These are phyloP conservation scores for Trichophyton verrucosum DNA, from an alignment of 2,329 filamentous ascomycete genomes.

Conservation along the genomic window DNA sequence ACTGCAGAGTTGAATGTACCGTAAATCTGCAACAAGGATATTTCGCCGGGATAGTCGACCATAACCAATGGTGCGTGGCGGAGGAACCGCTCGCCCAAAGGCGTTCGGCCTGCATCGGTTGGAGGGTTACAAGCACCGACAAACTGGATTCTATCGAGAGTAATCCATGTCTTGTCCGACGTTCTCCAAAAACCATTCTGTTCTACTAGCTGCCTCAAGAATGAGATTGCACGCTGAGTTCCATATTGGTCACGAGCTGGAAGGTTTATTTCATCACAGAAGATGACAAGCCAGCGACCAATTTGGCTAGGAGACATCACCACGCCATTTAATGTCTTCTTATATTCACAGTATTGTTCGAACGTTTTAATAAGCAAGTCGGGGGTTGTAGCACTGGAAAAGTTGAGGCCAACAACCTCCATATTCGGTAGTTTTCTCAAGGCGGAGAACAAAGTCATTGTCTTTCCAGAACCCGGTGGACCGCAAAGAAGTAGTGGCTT, in stretches of 20 bases:
- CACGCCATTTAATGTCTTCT: constrained; percentile 93
- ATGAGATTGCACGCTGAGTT: constrained; percentile 93
- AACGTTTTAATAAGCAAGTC: constrained; percentile 98
- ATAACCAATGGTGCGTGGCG: constrained; percentile 97
- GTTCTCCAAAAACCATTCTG: constrained; percentile 99
- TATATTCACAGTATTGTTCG: constrained; percentile 98
- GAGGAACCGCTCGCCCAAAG: constrained; percentile 84
- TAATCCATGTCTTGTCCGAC: constrained; percentile 95
- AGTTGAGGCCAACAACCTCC: constrained; percentile 98
- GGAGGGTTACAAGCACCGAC: constrained; percentile 98
- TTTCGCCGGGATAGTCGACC: constrained; percentile 96
- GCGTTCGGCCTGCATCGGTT: constrained; percentile 90
- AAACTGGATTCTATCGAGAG: constrained; percentile 94
- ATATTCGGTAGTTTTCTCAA: constrained; percentile 94
- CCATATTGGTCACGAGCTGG: constrained; percentile 95
- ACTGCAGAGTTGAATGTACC: constrained; percentile 95
- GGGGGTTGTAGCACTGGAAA: constrained; percentile 95
- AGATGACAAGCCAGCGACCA: constrained; percentile 93
- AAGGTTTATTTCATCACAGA: constrained; percentile 99
- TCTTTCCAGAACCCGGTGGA: constrained; percentile 96
- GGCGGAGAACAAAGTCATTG: constrained; percentile 97
- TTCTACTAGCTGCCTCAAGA: constrained; percentile 92
- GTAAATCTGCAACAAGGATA: constrained; percentile 92
- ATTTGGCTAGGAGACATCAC: constrained; percentile 94
- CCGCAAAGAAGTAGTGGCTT: constrained; percentile 94